phyloP scores from a whole-genome alignment of 1,284 basidiomycete genomes.

The Cutaneotrichosporon mucoides region DNA sequence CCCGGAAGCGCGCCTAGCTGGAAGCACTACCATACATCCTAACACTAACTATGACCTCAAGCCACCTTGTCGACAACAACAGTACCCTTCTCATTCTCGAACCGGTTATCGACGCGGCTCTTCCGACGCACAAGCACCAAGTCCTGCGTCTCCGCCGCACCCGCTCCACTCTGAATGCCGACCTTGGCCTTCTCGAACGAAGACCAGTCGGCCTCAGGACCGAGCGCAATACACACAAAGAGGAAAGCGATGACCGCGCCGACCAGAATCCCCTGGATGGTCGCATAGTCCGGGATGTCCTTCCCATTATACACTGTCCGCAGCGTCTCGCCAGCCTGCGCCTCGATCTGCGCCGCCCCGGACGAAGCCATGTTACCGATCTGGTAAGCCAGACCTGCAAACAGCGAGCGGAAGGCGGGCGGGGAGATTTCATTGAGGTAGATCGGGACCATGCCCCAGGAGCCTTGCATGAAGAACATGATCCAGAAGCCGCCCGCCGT shows the following conservation, averaged over 20 bases:
- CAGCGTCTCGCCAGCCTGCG: constrained; percentile 56
- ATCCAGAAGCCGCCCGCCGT: constrained; percentile 55
- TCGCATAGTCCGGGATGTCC: constrained; percentile 73
- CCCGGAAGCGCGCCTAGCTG: too few relatives aligned
- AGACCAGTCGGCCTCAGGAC: constrained; percentile 59
- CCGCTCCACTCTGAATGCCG: constrained; percentile 71
- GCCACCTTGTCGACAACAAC: too few relatives aligned
- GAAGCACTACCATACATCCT: too few relatives aligned
- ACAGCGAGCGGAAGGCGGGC: constrained; percentile 87
- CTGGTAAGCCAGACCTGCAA: constrained; percentile 83
- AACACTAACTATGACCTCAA: too few relatives aligned
- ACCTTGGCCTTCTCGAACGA: constrained; percentile 78
- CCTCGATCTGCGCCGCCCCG: constrained; percentile 86
- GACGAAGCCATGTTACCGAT: constrained; percentile 69
- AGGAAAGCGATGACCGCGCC: constrained; percentile 53
- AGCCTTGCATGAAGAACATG: constrained; percentile 77
- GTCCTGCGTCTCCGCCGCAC: constrained; percentile 28
- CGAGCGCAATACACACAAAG: constrained; percentile 51
- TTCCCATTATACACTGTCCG: constrained; percentile 36
- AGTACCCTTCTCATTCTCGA: too few relatives aligned
- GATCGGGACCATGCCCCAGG: constrained; percentile 51
- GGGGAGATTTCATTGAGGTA: constrained; percentile 77
- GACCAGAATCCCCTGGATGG: constrained; percentile 79
- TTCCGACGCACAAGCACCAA: neutral
- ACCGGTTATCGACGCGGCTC: neutral